Evolutionary conservation across 306 rosid species (phyloP).

Genomic region (Prunus dulcis): DNA sequence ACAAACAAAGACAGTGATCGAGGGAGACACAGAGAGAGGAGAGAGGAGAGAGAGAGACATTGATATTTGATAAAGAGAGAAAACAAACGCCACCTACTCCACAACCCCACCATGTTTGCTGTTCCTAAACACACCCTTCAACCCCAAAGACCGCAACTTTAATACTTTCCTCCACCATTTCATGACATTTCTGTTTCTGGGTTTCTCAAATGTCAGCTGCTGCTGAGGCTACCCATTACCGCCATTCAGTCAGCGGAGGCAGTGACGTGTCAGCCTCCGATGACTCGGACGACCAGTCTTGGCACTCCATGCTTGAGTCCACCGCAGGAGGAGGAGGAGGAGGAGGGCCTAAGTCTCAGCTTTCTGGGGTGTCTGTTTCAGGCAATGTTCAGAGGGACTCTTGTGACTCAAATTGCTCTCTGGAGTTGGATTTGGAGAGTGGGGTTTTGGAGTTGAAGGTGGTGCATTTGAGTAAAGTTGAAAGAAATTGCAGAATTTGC

Average conservation of each 20-base stretch:
- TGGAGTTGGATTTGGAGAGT: conserved; percentile 44
- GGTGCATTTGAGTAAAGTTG: conserved; percentile 25
- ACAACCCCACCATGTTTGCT: conserved; percentile 6
- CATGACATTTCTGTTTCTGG: conserved; percentile 7
- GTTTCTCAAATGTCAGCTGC: conserved; percentile 23
- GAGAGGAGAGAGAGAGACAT: background rate
- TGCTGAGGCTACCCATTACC: conserved; percentile 5
- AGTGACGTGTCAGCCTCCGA: conserved; percentile 12
- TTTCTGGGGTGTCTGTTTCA: background rate
- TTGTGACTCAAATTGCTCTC: conserved; percentile 13
- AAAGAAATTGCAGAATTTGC: conserved; percentile 43
- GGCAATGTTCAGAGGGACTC: conserved; percentile 13
- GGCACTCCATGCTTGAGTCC: conserved; percentile 26
- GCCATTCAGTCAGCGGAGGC: conserved; percentile 6
- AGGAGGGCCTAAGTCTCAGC: background rate
- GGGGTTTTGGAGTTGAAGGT: conserved; percentile 38
- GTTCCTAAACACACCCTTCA: background rate
- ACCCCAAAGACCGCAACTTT: background rate
- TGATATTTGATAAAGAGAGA: conserved; percentile 11
- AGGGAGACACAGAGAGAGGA: conserved; percentile 5
- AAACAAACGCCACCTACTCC: conserved; percentile 8
- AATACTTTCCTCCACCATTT: background rate
- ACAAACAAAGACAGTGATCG: background rate
- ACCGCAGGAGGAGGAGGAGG: too few species aligned
- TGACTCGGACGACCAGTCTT: conserved; percentile 33